Evolutionary conservation across 257 asterid species (phyloP).

Genomic region (Solanum clarkiae): DNA sequence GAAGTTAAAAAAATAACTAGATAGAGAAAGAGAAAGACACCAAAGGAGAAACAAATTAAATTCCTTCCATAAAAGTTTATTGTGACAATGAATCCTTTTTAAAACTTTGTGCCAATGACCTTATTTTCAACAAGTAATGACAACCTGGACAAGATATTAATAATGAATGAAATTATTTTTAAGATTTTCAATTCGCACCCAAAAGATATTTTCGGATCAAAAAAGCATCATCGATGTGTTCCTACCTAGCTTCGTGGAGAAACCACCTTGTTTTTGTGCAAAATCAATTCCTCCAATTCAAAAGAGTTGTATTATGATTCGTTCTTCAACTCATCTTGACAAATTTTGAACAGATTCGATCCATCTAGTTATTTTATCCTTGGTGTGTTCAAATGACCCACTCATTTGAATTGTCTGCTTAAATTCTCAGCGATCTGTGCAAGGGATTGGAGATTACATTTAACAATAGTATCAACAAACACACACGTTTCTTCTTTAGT

Average conservation of each 20-base stretch:
- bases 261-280: background rate
- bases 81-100: background rate
- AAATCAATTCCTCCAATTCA: background rate
- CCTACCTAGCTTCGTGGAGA: background rate
- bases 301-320: background rate
- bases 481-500: conserved; percentile 71
- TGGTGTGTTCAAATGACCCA: background rate
- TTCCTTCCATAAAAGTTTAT: background rate
- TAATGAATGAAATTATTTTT: background rate
- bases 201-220: background rate
- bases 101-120: background rate
- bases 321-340: background rate
- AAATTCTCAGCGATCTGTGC: conserved; percentile 47
- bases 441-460: conserved; percentile 66
- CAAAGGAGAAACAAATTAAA: background rate
- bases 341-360: background rate
- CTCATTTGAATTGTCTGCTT: background rate
- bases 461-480: conserved; percentile 75
- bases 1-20: background rate
- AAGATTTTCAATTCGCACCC: background rate
- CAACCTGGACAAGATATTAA: background rate
- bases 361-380: background rate
- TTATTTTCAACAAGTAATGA: background rate
- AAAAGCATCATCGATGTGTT: background rate
- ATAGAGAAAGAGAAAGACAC: background rate